Evolutionary conservation across 176 grass and related monocot species (phyloP), one percentile per base, ranked within the genome.

Genomic region (Musa itinerans): DNA sequence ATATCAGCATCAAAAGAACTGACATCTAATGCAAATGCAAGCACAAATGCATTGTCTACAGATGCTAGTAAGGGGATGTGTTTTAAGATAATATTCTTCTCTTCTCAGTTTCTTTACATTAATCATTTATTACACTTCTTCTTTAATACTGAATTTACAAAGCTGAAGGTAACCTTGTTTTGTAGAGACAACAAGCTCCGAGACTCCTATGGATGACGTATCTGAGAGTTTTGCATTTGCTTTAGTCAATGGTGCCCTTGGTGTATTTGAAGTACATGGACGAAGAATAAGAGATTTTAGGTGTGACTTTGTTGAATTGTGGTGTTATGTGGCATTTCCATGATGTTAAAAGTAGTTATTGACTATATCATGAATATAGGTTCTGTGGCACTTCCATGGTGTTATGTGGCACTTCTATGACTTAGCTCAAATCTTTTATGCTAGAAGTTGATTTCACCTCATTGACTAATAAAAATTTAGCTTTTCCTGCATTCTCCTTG

Each of bases 161-260:
- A 73, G 22, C 20, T 73, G 25, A 73, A 49, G 17, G 12, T 16
- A 51, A 22, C 59, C 78, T 8, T 81, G 25, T 89, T 68, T 58
- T 82, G 65, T 78, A 98, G 95, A 93, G 64, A 79, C 24, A 80
- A 58, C 84, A 87, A 82, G 69, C 48, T 80, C 88, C 53, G 95
- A 98, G 62, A 85, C 57, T 79, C 71, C 80, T 79, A 52, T 76
- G 43, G 95, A 98, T 78, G 95, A 98, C 78, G 80, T 86, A 80
- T 87, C 90, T 63, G 90, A 98, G 89, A 93, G 88, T 88, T 98
- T 98, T 93, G 86, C 90, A 78, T 98, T 98, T 89, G 90, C 95
- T 53, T 85, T 98, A 87, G 90, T 93, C 72, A 93, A 98, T 84
- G 95, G 95, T 80, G 95, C 95, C 77, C 90, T 98, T 89, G 95